Evolutionary conservation across 208 protist species (phyloP).

Genomic region (Naegleria gruberi): DNA sequence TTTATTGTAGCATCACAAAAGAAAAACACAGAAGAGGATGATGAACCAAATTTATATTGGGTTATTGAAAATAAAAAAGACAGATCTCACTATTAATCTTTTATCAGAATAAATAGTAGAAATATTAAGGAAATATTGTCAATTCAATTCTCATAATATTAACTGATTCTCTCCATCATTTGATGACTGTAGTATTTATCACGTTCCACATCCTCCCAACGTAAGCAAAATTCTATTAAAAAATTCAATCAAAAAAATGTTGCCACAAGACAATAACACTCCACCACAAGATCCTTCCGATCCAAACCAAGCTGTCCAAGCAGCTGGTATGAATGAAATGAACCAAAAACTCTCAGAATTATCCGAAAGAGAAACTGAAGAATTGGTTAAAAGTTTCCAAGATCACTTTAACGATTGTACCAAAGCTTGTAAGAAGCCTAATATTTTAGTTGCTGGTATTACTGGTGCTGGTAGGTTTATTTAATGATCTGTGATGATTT

Average conservation of each 20-base stretch:
- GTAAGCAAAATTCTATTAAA: neutral
- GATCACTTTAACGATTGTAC: slow-evolving; percentile 13
- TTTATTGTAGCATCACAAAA: too few relatives aligned
- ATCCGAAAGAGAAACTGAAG: neutral
- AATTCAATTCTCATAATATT: too few relatives aligned
- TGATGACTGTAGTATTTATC: too few relatives aligned
- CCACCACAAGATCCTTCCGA: neutral
- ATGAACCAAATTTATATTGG: too few relatives aligned
- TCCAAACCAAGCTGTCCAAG: neutral
- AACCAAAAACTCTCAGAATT: neutral
- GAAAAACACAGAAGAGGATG: too few relatives aligned
- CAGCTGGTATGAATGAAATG: neutral
- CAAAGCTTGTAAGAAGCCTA: slow-evolving; percentile 21
- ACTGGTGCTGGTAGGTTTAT: slow-evolving; percentile 3
- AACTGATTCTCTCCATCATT: too few relatives aligned
- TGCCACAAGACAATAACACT: neutral
- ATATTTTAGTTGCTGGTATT: slow-evolving; percentile 21
- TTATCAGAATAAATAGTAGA: too few relatives aligned
- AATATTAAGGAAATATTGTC: too few relatives aligned
- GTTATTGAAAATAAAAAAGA: too few relatives aligned
- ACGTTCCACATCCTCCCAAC: neutral
- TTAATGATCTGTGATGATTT: neutral
- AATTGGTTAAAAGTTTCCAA: slow-evolving; percentile 14
- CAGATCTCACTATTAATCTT: too few relatives aligned
- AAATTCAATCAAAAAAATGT: neutral